These are phyloP conservation scores for Grosmannia huntii DNA, from an alignment of 2,329 filamentous ascomycete species.

Conservation along the genomic window DNA sequence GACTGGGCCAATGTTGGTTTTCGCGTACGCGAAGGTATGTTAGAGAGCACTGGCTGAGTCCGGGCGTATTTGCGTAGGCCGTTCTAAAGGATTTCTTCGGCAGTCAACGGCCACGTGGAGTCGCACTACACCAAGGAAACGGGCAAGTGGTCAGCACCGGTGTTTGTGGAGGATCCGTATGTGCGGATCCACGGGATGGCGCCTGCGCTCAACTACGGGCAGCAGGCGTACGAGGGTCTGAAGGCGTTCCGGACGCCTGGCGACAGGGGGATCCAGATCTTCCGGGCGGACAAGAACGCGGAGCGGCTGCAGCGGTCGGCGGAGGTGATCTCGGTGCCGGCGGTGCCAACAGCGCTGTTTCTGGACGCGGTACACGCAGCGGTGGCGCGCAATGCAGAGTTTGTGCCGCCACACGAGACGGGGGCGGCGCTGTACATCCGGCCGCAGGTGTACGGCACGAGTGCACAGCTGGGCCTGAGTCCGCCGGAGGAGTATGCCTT, in stretches of 20 bases:
- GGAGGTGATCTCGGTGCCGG: slow-evolving; percentile 69
- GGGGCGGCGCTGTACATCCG: slow-evolving; percentile 89
- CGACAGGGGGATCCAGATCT: slow-evolving; percentile 62
- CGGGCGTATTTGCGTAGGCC: background rate
- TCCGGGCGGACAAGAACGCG: slow-evolving; percentile 80
- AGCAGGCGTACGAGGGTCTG: slow-evolving; percentile 96
- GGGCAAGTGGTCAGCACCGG: slow-evolving; percentile 63
- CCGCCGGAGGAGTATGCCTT: slow-evolving; percentile 91
- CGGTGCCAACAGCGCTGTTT: slow-evolving; percentile 66
- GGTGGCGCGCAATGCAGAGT: slow-evolving; percentile 79
- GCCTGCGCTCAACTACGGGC: slow-evolving; percentile 89
- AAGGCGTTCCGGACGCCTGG: slow-evolving; percentile 80
- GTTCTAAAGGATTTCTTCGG: background rate
- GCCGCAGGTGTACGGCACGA: slow-evolving; percentile 76
- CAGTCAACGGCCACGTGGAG: slow-evolving; percentile 91
- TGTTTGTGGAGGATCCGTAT: slow-evolving; percentile 72
- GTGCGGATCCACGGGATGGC: slow-evolving; percentile 91
- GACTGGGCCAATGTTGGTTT: slow-evolving; percentile 94
- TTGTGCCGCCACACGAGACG: slow-evolving; percentile 77
- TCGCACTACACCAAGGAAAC: slow-evolving; percentile 66
- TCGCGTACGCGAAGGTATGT: slow-evolving; percentile 71
- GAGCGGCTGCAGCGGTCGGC: slow-evolving; percentile 74
- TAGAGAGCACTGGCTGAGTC: background rate
- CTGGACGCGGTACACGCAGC: slow-evolving; percentile 64
- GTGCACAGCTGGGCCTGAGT: slow-evolving; percentile 72